Conservation (phyloP, 306 rosid species). For the Luffa acutangula region DNA sequence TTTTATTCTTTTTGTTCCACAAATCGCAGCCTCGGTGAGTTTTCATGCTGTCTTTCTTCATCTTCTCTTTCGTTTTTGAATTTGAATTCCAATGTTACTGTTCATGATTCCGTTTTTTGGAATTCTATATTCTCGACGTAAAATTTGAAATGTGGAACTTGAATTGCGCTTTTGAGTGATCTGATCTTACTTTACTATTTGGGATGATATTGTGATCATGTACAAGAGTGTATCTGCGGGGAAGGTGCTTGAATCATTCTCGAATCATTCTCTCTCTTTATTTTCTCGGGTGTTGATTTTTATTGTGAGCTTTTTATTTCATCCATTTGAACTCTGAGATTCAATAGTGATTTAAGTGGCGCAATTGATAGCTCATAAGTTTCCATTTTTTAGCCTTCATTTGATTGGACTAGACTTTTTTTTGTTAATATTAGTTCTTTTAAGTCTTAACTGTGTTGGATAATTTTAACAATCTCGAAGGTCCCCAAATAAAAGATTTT, state of each 20-base stretch:
- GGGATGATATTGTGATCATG: no score
- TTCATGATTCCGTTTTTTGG: background rate
- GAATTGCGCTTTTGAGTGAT: background rate
- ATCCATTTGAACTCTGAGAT: background rate
- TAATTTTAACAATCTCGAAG: no score
- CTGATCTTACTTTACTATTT: no score
- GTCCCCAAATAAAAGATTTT: no score
- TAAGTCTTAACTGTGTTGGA: no score
- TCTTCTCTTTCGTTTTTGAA: slow-evolving; percentile 2
- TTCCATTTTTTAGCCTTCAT: no score
- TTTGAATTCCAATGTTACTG: background rate
- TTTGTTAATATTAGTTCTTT: no score
- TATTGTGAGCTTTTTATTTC: background rate
- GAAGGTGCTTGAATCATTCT: background rate
- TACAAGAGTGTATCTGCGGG: background rate
- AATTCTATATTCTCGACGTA: background rate
- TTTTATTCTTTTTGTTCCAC: background rate
- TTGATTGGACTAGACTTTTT: no score
- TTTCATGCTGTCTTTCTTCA: slow-evolving; percentile 3
- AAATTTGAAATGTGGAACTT: background rate
- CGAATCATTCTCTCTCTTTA: background rate
- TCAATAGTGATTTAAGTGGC: no score
- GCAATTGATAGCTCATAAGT: no score
- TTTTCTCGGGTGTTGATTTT: background rate
- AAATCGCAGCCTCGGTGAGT: background rate